A percentile compares a stretch with the other conserved stretches of the same genome.
phyloP scores from a whole-genome alignment of 371 early-diverging fungal genomes.

The Mucor lusitanicus region DNA sequence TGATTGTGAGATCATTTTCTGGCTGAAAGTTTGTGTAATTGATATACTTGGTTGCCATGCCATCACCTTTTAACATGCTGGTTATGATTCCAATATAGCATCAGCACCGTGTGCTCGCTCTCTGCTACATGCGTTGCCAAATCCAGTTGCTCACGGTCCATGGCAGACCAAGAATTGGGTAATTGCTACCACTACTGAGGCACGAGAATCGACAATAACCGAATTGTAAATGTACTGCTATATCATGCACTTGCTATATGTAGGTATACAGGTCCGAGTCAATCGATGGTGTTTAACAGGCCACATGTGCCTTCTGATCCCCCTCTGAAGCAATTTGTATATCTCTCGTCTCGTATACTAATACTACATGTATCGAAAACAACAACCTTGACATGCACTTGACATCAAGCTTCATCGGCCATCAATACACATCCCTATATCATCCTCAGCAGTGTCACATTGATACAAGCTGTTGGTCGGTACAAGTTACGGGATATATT shows the following conservation, averaged over 20 bases:
- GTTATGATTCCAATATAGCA: too few species aligned
- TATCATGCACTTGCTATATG: neutral
- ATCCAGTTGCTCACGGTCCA: too few species aligned
- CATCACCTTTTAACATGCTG: neutral
- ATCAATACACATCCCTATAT: neutral
- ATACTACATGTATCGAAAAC: neutral
- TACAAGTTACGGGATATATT: neutral
- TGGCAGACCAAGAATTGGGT: neutral
- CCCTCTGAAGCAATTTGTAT: too few species aligned
- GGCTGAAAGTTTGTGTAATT: neutral
- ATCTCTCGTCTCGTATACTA: too few species aligned
- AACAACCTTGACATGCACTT: too few species aligned
- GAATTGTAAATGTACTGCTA: neutral
- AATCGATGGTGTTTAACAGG: too few species aligned
- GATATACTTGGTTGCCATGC: neutral
- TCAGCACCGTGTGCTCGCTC: too few species aligned
- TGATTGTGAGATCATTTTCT: neutral
- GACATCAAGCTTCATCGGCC: neutral
- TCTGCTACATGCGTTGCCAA: too few species aligned
- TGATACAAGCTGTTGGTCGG: neutral
- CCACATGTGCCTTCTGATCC: too few species aligned
- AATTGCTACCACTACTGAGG: neutral
- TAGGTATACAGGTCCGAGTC: neutral
- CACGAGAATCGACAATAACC: neutral
- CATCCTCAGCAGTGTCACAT: neutral